Base-by-base conservation (phyloP, 345 rosid species). In the Citrus unshiu region DNA sequence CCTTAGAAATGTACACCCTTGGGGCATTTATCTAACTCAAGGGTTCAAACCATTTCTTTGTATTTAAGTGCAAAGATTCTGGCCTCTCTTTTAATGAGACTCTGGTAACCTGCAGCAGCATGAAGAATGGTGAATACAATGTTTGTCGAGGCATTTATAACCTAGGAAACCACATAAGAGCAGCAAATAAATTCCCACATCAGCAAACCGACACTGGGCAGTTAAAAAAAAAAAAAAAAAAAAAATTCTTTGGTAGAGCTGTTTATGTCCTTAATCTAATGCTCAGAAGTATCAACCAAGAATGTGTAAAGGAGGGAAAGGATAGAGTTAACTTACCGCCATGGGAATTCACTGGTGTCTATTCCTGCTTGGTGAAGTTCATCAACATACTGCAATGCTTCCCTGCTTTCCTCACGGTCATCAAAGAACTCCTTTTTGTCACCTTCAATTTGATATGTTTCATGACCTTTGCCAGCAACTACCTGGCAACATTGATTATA, bases 351-450 rank as follows among this genome's bases (percentile, higher is more conserved):
- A 80, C 97, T 93, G 2, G 97, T 92, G 86, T 92, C 99, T 78
- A 96, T 96, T 84, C 99, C 99, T 70, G 98, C 93, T 90, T 81
- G 96, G 82, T 96, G 99, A 80, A 94, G 97, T 85, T 94, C 97
- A 69, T 93, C 99, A 62, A 93, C 99, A 67, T 89, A 90, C 78
- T 93, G 97, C 87, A 91, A 87, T 83, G 99, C 98, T 85, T 94
- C 98, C 67, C 95, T 85, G 65, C 99, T 92, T 83, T 92, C 98
- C 74, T 93, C 97, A 59, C 97, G 78, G 72, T 96, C 99, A 82
- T 93, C 97, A 84, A 86, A 93, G 70, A 90, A 92, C 85, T 96
- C 97, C 51, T 82, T 89, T 79, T 89, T 92, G 83, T 91, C 97
- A n/a, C 97, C 95, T 86, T 90, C 97, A 78, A 91, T 85, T 83